Conservation (phyloP, 1,284 basidiomycete genomes). For the Ganoderma leucocontextum region DNA sequence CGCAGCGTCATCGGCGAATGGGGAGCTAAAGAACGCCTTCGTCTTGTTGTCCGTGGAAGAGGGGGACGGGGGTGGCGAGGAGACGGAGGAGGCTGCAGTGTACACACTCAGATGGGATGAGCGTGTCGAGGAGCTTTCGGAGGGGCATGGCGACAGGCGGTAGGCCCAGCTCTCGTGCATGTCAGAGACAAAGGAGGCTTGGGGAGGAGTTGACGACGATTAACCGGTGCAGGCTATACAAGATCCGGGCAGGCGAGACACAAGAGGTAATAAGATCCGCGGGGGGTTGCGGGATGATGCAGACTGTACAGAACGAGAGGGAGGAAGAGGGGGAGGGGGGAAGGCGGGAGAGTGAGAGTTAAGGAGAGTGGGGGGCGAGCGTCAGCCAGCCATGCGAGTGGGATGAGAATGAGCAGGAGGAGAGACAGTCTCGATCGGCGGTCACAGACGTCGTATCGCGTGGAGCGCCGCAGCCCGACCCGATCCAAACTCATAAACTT, state of each 20-base stretch:
- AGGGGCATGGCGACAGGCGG: constrained; percentile 38
- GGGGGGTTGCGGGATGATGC: background rate
- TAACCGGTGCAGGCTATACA: background rate
- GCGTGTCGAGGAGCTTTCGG: constrained; percentile 37
- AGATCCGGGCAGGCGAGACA: background rate
- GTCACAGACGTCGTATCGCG: background rate
- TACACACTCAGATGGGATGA: constrained; percentile 42
- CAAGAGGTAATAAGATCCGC: background rate
- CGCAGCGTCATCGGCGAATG: constrained; percentile 36
- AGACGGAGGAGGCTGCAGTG: constrained; percentile 38
- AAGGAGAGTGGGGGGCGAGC: constrained; percentile 14
- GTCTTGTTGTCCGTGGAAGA: constrained; percentile 40
- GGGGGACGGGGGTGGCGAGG: constrained; percentile 37
- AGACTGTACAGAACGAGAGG: background rate
- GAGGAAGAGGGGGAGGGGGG: background rate
- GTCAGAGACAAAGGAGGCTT: constrained; percentile 9
- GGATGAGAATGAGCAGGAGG: constrained; percentile 2
- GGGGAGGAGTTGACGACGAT: background rate
- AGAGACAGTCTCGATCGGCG: background rate
- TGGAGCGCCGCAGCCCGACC: constrained; percentile 1
- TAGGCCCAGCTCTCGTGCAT: constrained; percentile 42
- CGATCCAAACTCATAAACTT: background rate
- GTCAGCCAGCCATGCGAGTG: constrained; percentile 18
- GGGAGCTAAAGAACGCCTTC: constrained; percentile 43
- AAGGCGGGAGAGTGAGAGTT: background rate